Evolutionary conservation across 495 filamentous ascomycete genomes (phyloP).

Genomic region (Pseudomonodictys pantanalensis): DNA sequence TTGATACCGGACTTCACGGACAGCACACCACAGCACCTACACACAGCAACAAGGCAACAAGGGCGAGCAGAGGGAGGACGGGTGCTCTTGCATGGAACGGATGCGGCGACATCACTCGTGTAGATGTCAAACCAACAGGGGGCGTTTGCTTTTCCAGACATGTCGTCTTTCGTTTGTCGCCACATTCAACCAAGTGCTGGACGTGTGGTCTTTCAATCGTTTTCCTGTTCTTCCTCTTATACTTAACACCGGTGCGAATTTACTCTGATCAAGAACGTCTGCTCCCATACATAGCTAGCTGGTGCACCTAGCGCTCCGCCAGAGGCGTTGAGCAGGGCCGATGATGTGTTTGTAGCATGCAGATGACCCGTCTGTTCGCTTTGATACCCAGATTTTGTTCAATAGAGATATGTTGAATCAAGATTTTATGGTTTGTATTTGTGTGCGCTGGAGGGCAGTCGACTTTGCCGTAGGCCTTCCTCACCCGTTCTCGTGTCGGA

Average conservation of each 20-base stretch:
- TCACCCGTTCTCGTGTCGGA: too few species aligned
- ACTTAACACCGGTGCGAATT: neutral
- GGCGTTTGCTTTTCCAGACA: neutral
- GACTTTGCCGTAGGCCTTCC: too few species aligned
- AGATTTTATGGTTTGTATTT: too few species aligned
- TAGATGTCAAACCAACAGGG: neutral
- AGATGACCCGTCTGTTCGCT: too few species aligned
- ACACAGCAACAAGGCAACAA: too few species aligned
- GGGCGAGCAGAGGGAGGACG: too few species aligned
- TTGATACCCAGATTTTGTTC: neutral
- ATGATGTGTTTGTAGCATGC: too few species aligned
- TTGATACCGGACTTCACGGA: too few species aligned
- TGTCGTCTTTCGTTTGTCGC: conserved; percentile 10
- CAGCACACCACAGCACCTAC: too few species aligned
- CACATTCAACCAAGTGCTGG: conserved; percentile 31
- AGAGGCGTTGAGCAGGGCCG: conserved; percentile 14
- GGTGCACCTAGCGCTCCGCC: conserved; percentile 12
- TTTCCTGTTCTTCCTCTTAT: neutral
- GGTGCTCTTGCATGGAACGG: neutral
- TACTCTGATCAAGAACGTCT: neutral
- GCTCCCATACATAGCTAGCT: conserved; percentile 11
- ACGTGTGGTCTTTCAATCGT: conserved; percentile 15
- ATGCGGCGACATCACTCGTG: neutral
- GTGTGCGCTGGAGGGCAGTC: too few species aligned
- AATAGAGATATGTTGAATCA: neutral